Evolutionary conservation across 257 asterid genomes (phyloP).

Genomic region (Solanum chmielewskii): DNA sequence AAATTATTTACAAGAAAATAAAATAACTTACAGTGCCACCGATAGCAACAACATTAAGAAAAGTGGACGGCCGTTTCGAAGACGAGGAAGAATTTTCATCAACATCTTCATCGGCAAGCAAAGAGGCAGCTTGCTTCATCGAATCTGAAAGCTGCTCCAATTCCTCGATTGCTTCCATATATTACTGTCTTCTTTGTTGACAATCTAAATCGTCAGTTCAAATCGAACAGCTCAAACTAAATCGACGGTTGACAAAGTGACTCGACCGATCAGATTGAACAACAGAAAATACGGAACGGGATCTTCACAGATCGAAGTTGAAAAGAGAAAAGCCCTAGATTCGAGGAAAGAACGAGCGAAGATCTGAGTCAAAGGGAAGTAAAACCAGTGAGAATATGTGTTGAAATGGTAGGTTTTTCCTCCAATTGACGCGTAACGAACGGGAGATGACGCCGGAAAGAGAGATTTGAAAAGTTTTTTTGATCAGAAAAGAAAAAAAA

Average conservation of each 20-base stretch:
- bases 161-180: constrained; percentile 78
- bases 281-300: not conserved
- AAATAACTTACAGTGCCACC: constrained; percentile 64
- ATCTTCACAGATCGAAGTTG: not conserved
- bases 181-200: not conserved
- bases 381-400: not conserved
- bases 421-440: not conserved
- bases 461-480: constrained; percentile 16
- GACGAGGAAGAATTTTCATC: constrained; percentile 62
- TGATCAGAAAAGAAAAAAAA: constrained; percentile 3
- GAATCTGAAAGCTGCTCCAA: constrained; percentile 82
- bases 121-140: constrained; percentile 86
- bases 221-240: not conserved
- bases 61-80: constrained; percentile 69
- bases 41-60: constrained; percentile 90
- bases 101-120: constrained; percentile 90
- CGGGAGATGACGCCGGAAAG: constrained; percentile 14
- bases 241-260: not conserved
- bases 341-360: not conserved
- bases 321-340: constrained; percentile 10
- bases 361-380: constrained; percentile 5
- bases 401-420: not conserved
- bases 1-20: not conserved
- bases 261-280: not conserved
- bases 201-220: not conserved